Base-by-base conservation (phyloP, 306 rosid genomes). In the Biancaea sappan region DNA sequence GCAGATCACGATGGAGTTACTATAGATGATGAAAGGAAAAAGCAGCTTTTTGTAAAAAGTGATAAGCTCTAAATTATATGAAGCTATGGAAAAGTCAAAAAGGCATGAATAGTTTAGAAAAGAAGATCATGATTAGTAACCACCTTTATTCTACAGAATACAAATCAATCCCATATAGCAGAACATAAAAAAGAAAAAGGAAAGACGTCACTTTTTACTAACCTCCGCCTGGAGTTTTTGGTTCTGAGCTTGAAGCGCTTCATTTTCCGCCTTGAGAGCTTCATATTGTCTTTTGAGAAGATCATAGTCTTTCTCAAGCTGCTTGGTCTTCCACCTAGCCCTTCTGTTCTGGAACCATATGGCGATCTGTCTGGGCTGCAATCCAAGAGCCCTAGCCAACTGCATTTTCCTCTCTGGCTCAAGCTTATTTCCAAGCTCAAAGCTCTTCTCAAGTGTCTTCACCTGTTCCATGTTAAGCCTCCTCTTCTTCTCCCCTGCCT, bases 401-500 rank as follows among this genome's bases (percentile, higher is more conserved):
- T 92, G 98, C 98, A 92, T 81, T 90, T 92, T 92, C 70, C 98
- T 92, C 85, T 92, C 98, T 28, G 98, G 98, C 51, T 92, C 98
- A 69, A 92, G 98, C 85, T 92, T 92, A 41, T 92, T 92, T 1
- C 98, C 98, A 66, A 92, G 73, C 85, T 92, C 98, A 66, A 92
- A 92, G 83, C 91, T 92, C 83, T 92, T 92, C 90, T 92, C 98
- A 43, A 92, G 98, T 50, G 94, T 84, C 85, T 90, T 92, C 79
- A 92, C 98, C 41, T 92, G 98, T 56, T 92, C 98, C 83, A 87
- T 85, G 87, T 87, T 92, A 1, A 92, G 91, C 79, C 98, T 90
- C 74, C 96, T 85, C 84, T 92, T 92, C 85, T 92, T 92, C 89
- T 92, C 98, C 70, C 96, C 92, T 7, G 85, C 84, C 44, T 90